phyloP scores from a whole-genome alignment of 1,139 yeast species.

The Pichia norvegensis region DNA sequence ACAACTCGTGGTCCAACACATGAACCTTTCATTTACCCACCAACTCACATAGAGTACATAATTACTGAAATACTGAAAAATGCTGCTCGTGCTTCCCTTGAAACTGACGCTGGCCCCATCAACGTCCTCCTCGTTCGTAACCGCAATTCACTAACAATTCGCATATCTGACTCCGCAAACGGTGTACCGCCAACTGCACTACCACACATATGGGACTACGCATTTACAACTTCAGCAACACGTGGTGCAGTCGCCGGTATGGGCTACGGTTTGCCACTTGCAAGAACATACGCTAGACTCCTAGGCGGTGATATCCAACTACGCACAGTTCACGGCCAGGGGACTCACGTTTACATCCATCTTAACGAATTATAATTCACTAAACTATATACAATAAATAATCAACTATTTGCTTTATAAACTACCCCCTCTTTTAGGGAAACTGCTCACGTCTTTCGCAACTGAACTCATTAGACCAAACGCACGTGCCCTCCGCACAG shows the following conservation, averaged over 20 bases:
- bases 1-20: constrained; percentile 29
- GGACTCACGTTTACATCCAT: constrained; percentile 64
- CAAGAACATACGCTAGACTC: constrained; percentile 62
- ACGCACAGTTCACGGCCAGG: constrained; percentile 80
- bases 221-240: constrained; percentile 46
- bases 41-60: constrained; percentile 80
- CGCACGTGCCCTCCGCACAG: constrained; percentile 62
- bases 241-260: constrained; percentile 64
- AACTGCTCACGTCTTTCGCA: constrained; percentile 44
- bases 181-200: constrained; percentile 70
- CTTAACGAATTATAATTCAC: constrained; percentile 34
- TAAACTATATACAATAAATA: not conserved
- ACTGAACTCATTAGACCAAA: constrained; percentile 60
- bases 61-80: constrained; percentile 83
- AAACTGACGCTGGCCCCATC: constrained; percentile 52
- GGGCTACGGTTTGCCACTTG: constrained; percentile 91
- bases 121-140: constrained; percentile 50
- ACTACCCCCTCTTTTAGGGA: constrained; percentile 31
- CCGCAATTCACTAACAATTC: constrained; percentile 41
- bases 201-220: constrained; percentile 69
- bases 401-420: constrained; percentile 13
- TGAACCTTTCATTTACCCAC: constrained; percentile 62
- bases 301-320: constrained; percentile 72
- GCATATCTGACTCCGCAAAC: constrained; percentile 82
- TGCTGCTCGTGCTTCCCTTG: constrained; percentile 79